phyloP scores from a whole-genome alignment of 768 basidiomycete genomes.

The Boletus sp. region DNA sequence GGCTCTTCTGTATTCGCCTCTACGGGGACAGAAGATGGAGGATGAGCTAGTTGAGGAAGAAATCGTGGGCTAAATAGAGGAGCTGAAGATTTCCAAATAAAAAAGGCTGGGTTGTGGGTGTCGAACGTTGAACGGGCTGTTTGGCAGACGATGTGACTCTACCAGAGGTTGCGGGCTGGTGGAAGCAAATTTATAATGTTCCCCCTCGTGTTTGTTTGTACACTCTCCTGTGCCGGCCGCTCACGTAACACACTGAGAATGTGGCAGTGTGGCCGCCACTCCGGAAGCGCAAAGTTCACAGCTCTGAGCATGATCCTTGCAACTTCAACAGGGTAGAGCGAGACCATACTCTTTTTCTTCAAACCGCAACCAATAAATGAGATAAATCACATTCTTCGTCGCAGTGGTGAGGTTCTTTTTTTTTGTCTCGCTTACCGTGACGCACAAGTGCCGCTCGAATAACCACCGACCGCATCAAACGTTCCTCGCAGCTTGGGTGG shows the following conservation, averaged over 20 bases:
- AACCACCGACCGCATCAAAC: too few relatives aligned
- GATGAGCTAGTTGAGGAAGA: slow-evolving; percentile 20
- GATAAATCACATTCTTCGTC: too few relatives aligned
- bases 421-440: too few relatives aligned
- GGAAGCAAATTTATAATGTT: slow-evolving; percentile 26
- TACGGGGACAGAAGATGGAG: slow-evolving; percentile 33
- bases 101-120: slow-evolving; percentile 5
- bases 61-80: slow-evolving; percentile 26
- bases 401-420: too few relatives aligned
- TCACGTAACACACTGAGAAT: neutral
- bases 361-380: too few relatives aligned
- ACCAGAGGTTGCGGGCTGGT: neutral
- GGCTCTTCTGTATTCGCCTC: slow-evolving; percentile 34
- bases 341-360: too few relatives aligned
- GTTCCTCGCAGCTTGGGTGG: too few relatives aligned
- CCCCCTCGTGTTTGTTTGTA: slow-evolving; percentile 25
- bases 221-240: neutral
- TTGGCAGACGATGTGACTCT: neutral
- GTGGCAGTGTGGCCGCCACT: too few relatives aligned
- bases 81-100: neutral
- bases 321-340: too few relatives aligned
- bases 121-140: neutral
- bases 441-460: too few relatives aligned
- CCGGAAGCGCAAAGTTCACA: too few relatives aligned
- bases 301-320: too few relatives aligned